Base-by-base conservation (phyloP, 306 rosid genomes). In the Potentilla sterilis region DNA sequence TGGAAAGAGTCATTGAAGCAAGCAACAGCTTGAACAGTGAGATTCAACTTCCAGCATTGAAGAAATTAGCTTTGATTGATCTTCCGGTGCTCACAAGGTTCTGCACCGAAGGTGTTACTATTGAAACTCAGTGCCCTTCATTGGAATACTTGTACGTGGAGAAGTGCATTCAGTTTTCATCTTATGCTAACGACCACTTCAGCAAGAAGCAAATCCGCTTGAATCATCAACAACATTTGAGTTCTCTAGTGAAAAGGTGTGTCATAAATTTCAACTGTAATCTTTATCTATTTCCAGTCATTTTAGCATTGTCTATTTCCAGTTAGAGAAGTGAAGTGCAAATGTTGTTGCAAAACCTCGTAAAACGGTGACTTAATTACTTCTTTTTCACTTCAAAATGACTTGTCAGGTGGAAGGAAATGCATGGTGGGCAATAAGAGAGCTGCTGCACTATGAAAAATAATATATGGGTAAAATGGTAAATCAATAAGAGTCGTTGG, bases 81-180 rank as follows among this genome's bases (percentile, higher is more conserved):
- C 67, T 73, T 2, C 67, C 66, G 0, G 43, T 0, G 66, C 76
- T 73, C 22, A 54, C 7, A 22, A 18, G 52, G 9, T 73, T 73
- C 22, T 57, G 44, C 49, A 5, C 67, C 19, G 76, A 64, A 37
- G 1, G 21, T 55, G 46, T 14, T 21, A 57, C 14, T 21, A 21
- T 8, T 57, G 34, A 57, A 57, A 21, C 40, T 5, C 51, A 38
- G 43, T 73, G 76, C 76, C 76, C 76, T 73, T 55, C 76, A 4
- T 37, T 73, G 18, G 76, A 63, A 40, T 16, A 46, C 44, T 41
- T 75, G 14, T 57, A 65, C 14, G 63, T 63, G 40, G 16, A n/a
- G 21, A 57, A 38, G 0, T 65, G 72, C 54, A 64, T 34, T 12
- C 19, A 64, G 11, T 48, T 75, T 19, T 9, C 38, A 5, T 54